Percentiles rank a stretch among this genome's conserved stretches.
Conservation (phyloP, 2,329 filamentous ascomycete species). For the Ophiostoma sp. region DNA sequence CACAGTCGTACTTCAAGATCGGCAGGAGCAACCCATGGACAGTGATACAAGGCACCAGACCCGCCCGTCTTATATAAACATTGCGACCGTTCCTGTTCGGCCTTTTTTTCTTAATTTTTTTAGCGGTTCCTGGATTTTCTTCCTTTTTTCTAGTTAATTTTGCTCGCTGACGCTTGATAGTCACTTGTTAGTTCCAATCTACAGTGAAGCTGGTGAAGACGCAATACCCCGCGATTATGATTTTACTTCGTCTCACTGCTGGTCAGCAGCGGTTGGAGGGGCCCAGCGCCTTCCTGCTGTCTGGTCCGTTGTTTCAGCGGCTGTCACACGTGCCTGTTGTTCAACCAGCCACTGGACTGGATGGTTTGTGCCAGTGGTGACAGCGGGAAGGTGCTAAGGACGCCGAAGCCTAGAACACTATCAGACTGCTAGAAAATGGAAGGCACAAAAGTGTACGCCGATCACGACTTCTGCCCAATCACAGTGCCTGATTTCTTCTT, state of each 20-base stretch:
- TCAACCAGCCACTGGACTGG: slow-evolving; percentile 16
- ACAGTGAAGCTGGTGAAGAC: slow-evolving; percentile 3
- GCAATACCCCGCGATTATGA: slow-evolving; percentile 13
- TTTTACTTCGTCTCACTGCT: background rate
- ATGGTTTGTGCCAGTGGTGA: background rate
- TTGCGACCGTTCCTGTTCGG: background rate
- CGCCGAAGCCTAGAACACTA: background rate
- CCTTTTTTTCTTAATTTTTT: background rate
- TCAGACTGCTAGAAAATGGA: background rate
- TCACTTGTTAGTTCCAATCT: background rate
- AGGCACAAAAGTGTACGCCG: background rate
- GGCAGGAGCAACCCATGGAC: slow-evolving; percentile 2
- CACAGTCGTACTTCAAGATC: background rate
- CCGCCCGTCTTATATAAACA: slow-evolving; percentile 11
- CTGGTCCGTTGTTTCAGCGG: background rate
- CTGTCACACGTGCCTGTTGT: slow-evolving; percentile 5
- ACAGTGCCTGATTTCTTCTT: background rate
- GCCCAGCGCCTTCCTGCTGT: background rate
- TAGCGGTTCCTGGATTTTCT: background rate
- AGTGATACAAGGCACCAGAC: background rate
- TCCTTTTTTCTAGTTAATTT: background rate
- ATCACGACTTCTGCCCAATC: slow-evolving; percentile 16
- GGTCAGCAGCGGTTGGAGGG: background rate
- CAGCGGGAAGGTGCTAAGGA: background rate
- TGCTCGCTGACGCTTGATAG: background rate